These are phyloP conservation scores for Dendrocalamus latiflorus DNA, from an alignment of 202 grass and related monocot species.

Conservation along the genomic window DNA sequence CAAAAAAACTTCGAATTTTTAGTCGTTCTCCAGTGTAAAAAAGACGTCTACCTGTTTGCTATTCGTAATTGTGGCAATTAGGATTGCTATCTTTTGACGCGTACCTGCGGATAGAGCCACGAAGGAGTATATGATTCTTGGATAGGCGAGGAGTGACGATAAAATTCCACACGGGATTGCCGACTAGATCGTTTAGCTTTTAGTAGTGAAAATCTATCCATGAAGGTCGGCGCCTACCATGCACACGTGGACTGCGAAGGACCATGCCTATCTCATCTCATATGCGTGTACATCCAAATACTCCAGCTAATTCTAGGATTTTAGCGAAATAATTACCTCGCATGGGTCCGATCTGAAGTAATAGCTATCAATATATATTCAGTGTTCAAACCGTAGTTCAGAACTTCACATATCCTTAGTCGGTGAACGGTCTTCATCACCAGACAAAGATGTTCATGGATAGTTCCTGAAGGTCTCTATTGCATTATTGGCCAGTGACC, in stretches of 20 bases:
- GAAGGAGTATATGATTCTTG: neutral
- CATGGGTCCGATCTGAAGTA: neutral
- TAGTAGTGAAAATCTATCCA: neutral
- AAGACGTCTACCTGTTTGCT: too few relatives aligned
- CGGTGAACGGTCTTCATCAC: neutral
- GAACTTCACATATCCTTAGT: neutral
- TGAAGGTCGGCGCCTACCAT: neutral
- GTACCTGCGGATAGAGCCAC: neutral
- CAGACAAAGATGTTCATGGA: neutral
- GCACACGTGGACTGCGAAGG: neutral
- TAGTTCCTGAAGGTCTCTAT: neutral
- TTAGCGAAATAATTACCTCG: neutral
- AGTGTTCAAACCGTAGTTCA: neutral
- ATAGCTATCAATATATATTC: neutral
- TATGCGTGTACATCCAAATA: neutral
- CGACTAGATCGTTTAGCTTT: neutral
- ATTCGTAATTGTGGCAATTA: neutral
- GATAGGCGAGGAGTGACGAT: neutral
- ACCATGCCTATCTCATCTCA: neutral
- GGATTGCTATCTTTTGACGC: neutral
- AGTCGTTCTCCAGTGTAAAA: neutral
- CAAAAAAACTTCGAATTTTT: too few relatives aligned
- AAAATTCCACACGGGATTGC: constrained; percentile 6
- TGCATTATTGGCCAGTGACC: neutral
- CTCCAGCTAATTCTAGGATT: neutral